Evolutionary conservation across 352 stramenopile species (phyloP).

Genomic region (Albugo laibachii): DNA sequence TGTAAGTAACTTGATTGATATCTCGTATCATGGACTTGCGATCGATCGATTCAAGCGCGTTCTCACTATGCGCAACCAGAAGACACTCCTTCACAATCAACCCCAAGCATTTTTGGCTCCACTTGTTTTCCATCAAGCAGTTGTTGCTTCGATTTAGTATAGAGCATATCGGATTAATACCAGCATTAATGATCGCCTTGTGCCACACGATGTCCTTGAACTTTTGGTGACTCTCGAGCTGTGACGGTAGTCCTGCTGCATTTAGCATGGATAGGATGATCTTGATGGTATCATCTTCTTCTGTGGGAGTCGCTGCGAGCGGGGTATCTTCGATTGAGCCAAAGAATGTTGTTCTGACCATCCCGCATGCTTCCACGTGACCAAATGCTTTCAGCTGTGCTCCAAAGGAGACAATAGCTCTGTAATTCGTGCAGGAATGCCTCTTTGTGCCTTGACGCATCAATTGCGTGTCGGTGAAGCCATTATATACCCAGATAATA

Average conservation of each 20-base stretch:
- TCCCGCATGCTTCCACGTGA: constrained; percentile 6
- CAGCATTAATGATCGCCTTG: constrained; percentile 66
- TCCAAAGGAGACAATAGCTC: constrained; percentile 10
- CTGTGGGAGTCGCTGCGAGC: constrained; percentile 16
- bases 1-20: constrained; percentile 25
- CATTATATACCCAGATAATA: neutral
- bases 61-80: constrained; percentile 13
- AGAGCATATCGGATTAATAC: constrained; percentile 51
- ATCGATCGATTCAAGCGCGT: constrained; percentile 1
- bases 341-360: neutral
- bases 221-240: too few relatives aligned
- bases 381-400: constrained; percentile 18
- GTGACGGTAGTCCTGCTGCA: too few relatives aligned
- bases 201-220: constrained; percentile 36
- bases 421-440: constrained; percentile 14
- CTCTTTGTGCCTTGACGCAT: neutral
- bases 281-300: constrained; percentile 12
- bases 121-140: neutral
- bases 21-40: constrained; percentile 30
- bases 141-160: constrained; percentile 34
- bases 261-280: too few relatives aligned
- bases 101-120: constrained; percentile 20
- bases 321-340: constrained; percentile 13
- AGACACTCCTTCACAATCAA: constrained; percentile 35
- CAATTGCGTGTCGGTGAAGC: neutral